Percentiles rank a stretch among this genome's conserved stretches.
Evolutionary conservation across 2,329 filamentous ascomycete genomes (phyloP).

Genomic region (Talaromyces sp.): DNA sequence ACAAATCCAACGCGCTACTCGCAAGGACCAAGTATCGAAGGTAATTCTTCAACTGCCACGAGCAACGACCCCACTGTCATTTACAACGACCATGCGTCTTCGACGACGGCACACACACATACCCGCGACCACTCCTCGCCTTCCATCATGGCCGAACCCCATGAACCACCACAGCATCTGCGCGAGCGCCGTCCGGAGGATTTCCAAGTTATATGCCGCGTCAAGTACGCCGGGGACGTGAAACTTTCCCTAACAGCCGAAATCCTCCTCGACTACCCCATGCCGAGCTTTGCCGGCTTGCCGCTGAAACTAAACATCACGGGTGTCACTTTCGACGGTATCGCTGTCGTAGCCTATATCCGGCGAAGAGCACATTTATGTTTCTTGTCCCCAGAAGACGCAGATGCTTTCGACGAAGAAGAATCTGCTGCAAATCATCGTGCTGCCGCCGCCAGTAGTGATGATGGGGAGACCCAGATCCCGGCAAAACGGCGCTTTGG

Average conservation of each 20-base stretch:
- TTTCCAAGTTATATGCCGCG: slow-evolving; percentile 85
- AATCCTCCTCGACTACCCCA: slow-evolving; percentile 94
- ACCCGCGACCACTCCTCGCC: slow-evolving; percentile 15
- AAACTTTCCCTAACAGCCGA: slow-evolving; percentile 86
- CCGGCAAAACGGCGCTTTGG: slow-evolving; percentile 24
- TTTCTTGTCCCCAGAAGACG: slow-evolving; percentile 89
- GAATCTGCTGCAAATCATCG: slow-evolving; percentile 13
- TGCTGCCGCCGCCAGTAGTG: slow-evolving; percentile 10
- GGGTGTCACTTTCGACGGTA: slow-evolving; percentile 88
- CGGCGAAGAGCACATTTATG: slow-evolving; percentile 86
- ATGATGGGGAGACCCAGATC: slow-evolving; percentile 15
- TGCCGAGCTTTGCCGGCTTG: slow-evolving; percentile 96
- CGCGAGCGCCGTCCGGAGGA: slow-evolving; percentile 77
- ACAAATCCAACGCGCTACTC: slow-evolving; percentile 27
- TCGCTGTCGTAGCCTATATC: slow-evolving; percentile 87
- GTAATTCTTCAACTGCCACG: slow-evolving; percentile 12
- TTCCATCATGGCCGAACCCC: background rate
- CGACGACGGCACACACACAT: slow-evolving; percentile 15
- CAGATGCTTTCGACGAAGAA: slow-evolving; percentile 52
- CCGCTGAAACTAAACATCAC: slow-evolving; percentile 93
- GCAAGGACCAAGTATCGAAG: slow-evolving; percentile 14
- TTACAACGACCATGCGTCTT: slow-evolving; percentile 14
- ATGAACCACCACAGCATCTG: slow-evolving; percentile 46
- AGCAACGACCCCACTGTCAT: slow-evolving; percentile 18
- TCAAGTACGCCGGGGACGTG: slow-evolving; percentile 82